Evolutionary conservation across 305 asterid genomes (phyloP).

Genomic region (Salvia sclarea): DNA sequence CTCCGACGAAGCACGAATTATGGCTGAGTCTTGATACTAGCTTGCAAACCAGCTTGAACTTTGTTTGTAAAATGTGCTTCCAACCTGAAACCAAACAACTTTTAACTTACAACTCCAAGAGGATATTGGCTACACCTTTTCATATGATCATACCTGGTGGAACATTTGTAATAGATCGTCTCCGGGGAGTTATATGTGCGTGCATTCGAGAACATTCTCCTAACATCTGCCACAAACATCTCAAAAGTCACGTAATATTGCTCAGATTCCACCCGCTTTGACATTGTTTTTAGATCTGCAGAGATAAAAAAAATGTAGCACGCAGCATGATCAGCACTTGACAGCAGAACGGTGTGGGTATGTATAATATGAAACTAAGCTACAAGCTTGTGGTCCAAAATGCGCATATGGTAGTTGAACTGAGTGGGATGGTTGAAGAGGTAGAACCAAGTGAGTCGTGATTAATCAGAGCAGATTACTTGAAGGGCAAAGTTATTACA

Average conservation of each 20-base stretch:
- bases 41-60: slow-evolving; percentile 79
- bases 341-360: background rate
- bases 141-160: slow-evolving; percentile 67
- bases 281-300: slow-evolving; percentile 87
- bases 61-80: slow-evolving; percentile 72
- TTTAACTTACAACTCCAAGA: background rate
- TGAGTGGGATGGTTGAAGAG: no score
- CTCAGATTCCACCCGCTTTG: slow-evolving; percentile 93
- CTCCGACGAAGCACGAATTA: slow-evolving; percentile 21
- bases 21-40: slow-evolving; percentile 64
- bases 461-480: background rate
- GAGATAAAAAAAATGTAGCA: background rate
- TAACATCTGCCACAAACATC: slow-evolving; percentile 86
- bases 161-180: slow-evolving; percentile 86
- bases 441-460: background rate
- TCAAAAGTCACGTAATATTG: slow-evolving; percentile 83
- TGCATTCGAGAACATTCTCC: slow-evolving; percentile 88
- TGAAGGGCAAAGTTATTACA: background rate
- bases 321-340: background rate
- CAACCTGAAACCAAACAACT: slow-evolving; percentile 50
- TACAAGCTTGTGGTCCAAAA: background rate
- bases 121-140: background rate
- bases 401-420: no score
- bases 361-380: background rate
- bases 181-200: slow-evolving; percentile 95